phyloP scores from a whole-genome alignment of 805 yeast genomes.

The Hanseniaspora clermontiae region DNA sequence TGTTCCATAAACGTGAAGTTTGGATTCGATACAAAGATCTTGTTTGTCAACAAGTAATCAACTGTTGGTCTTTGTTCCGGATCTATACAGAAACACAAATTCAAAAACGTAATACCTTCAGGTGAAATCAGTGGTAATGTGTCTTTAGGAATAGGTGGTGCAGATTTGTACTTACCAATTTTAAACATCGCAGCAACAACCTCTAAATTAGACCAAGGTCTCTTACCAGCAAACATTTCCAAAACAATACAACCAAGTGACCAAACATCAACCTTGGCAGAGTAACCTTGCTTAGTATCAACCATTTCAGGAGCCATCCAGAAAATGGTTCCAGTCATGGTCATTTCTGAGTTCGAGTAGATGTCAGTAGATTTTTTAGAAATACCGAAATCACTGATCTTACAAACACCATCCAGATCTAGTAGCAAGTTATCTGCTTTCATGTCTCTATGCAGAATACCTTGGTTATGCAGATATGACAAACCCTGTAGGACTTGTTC shows the following conservation, averaged over 20 bases:
- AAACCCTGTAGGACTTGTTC: conserved; percentile 73
- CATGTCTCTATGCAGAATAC: conserved; percentile 84
- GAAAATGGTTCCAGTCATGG: conserved; percentile 96
- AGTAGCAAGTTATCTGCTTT: conserved; percentile 84
- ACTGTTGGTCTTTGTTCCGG: conserved; percentile 90
- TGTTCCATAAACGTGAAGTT: conserved; percentile 43
- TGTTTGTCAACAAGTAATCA: conserved; percentile 41
- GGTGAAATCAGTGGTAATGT: conserved; percentile 49
- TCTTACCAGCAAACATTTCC: conserved; percentile 93
- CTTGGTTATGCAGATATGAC: conserved; percentile 73
- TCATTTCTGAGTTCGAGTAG: conserved; percentile 87
- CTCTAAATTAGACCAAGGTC: conserved; percentile 96
- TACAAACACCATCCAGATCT: conserved; percentile 86
- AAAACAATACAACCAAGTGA: conserved; percentile 92
- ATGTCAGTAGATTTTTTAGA: conserved; percentile 76
- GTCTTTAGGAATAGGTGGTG: conserved; percentile 96
- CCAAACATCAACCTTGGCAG: conserved; percentile 98
- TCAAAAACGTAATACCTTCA: conserved; percentile 59
- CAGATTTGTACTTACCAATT: conserved; percentile 68
- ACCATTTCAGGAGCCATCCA: conserved; percentile 99
- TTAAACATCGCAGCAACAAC: conserved; percentile 91
- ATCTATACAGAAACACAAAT: conserved; percentile 61
- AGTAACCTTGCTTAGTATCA: conserved; percentile 83
- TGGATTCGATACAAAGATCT: conserved; percentile 34
- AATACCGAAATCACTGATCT: conserved; percentile 93